Evolutionary conservation across 441 rosid species (phyloP), one percentile per base, ranked within the genome.

Genomic region (Aquilaria agallochum): DNA sequence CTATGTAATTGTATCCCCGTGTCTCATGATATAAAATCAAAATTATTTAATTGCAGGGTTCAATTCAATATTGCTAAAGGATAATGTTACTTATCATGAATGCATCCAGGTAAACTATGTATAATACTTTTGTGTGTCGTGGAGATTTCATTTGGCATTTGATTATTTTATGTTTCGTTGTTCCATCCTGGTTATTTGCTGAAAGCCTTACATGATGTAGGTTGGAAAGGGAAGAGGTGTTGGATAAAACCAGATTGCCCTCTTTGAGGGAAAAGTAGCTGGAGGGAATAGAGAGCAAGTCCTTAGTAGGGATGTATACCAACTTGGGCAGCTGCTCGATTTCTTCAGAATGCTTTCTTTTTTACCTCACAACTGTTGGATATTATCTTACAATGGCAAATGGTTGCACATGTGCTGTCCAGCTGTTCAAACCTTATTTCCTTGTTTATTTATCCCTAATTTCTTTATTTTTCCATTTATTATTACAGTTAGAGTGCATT

Each of bases 281-380:
- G 97, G 98, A 71, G 98, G 98, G 54, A 94, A 94, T 74, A 97
- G 98, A 67, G 98, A 94, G 76, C 98, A 94, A 84, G 96, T 94
- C 64, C 90, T 94, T 30, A 94, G 98, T 72, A 83, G 98, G 81
- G 98, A 94, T 60, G 78, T 94, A 15, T 94, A 94, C 76, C 78
- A 97, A 75, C 79, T 90, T 69, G 98, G 97, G 49, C 98, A 90
- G 75, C 91, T 94, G 62, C 87, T 94, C 80, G 98, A 94, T 72
- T 94, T 94, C 75, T 90, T 94, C 76, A 85, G 98, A 71, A 91
- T 90, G 98, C 83, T 94, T 61, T 94, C 98, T 53, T 94, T 88
- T 85, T 94, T 20, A 75, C 78, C 87, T 88, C 85, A 90, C 98
- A 30, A 90, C 97, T 61, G 98, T 94, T 76, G 98, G 97, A 56